Percentiles rank a stretch among this genome's conserved stretches.
Evolutionary conservation across 345 rosid genomes (phyloP).

Genomic region (Luvunga scandens): DNA sequence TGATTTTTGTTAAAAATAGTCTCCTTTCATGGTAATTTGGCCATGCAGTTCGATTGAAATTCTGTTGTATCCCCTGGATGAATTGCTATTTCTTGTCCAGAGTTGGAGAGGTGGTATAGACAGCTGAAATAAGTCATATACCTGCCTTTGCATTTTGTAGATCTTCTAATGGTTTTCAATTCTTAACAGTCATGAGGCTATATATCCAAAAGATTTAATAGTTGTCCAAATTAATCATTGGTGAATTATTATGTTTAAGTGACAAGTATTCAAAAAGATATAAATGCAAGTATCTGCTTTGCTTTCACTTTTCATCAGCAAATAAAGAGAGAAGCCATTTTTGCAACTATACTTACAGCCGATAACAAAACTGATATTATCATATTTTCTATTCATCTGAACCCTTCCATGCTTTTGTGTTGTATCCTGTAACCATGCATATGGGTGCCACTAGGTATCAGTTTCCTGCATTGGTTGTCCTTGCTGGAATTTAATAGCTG

Average conservation of each 20-base stretch:
- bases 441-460: slow-evolving; percentile 3
- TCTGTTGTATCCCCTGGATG: not conserved
- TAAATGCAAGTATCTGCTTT: too few species aligned
- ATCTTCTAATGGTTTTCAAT: not conserved
- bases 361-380: not conserved
- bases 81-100: not conserved
- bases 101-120: not conserved
- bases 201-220: not conserved
- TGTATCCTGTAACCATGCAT: not conserved
- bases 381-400: not conserved
- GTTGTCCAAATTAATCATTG: not conserved
- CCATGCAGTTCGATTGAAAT: not conserved
- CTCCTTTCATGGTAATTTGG: too few species aligned
- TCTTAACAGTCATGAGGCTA: not conserved
- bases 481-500: slow-evolving; percentile 12
- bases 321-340: not conserved
- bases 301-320: not conserved
- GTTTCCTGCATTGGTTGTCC: slow-evolving; percentile 8
- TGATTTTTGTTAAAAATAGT: not conserved
- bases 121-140: not conserved
- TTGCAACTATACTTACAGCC: not conserved
- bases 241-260: not conserved
- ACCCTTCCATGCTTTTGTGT: not conserved
- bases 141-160: not conserved
- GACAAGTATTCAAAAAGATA: too few species aligned